A percentile compares a stretch with the other conserved stretches of the same genome.
phyloP scores from a whole-genome alignment of 164 flowering plant genomes.

The Cinnamomum chago region DNA sequence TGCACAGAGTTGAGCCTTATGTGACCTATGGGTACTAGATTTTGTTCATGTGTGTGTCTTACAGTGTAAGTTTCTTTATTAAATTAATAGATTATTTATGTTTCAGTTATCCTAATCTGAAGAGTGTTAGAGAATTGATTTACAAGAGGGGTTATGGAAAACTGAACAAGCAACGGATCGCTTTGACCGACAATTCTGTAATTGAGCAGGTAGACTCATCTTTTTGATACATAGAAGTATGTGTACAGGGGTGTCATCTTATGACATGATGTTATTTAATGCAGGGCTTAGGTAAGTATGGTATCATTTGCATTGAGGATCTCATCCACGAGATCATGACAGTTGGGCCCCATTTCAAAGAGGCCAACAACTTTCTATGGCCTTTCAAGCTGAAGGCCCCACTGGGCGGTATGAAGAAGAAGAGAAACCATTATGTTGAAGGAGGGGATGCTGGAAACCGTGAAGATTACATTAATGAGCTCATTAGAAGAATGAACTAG shows the following conservation, averaged over 20 bases:
- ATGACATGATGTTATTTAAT: background rate
- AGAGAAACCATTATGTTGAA: slow-evolving; percentile 58
- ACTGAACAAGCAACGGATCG: slow-evolving; percentile 40
- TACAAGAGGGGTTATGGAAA: slow-evolving; percentile 60
- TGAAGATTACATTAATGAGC: slow-evolving; percentile 57
- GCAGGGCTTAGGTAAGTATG: slow-evolving; percentile 49
- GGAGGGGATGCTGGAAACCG: slow-evolving; percentile 70
- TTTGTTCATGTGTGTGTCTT: background rate
- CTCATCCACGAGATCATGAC: slow-evolving; percentile 58
- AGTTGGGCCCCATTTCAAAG: slow-evolving; percentile 58
- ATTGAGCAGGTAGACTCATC: slow-evolving; percentile 34
- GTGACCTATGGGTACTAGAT: slow-evolving; percentile 49
- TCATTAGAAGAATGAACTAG: slow-evolving; percentile 67
- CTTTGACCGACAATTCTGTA: slow-evolving; percentile 49
- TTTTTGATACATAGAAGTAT: too few relatives aligned
- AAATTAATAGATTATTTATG: background rate
- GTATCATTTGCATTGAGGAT: slow-evolving; percentile 46
- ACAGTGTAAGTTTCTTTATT: background rate
- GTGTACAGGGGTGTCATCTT: too few relatives aligned
- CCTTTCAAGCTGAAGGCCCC: slow-evolving; percentile 57
- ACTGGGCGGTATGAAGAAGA: slow-evolving; percentile 45
- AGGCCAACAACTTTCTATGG: slow-evolving; percentile 61
- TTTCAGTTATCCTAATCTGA: slow-evolving; percentile 50
- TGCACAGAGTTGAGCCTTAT: slow-evolving; percentile 63
- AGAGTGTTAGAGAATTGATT: slow-evolving; percentile 50